These are phyloP conservation scores for Fusarium denticulatum DNA, from an alignment of 2,329 filamentous ascomycete genomes.

Conservation along the genomic window DNA sequence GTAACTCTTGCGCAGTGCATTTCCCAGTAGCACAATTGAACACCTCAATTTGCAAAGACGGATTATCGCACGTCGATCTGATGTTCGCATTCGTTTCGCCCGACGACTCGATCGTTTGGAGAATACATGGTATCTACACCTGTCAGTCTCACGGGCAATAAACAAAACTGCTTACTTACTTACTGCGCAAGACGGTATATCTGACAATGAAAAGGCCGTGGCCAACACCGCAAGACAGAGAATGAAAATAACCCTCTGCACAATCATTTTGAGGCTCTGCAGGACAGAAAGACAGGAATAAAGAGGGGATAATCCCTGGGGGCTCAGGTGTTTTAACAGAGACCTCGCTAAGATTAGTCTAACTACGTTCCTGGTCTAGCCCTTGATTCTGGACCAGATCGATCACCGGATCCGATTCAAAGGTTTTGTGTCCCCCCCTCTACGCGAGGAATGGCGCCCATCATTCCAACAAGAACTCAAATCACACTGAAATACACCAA, in stretches of 20 bases:
- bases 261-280: neutral
- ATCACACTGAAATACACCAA: neutral
- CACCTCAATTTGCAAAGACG: rapidly evolving
- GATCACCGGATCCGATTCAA: neutral
- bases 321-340: neutral
- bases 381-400: neutral
- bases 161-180: too few species aligned
- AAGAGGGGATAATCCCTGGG: neutral
- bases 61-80: neutral
- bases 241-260: rapidly evolving
- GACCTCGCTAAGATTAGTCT: neutral
- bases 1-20: neutral
- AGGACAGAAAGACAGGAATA: neutral
- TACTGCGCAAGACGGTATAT: neutral
- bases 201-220: neutral
- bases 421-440: rapidly evolving
- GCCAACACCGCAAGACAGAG: neutral
- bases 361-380: neutral
- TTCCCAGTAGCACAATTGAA: rapidly evolving
- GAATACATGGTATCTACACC: neutral
- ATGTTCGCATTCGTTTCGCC: neutral
- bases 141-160: neutral
- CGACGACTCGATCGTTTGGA: neutral
- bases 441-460: neutral
- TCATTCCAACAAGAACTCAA: neutral